A percentile compares a stretch with the other conserved stretches of the same genome.
Conservation (phyloP, 2,329 filamentous ascomycete species). For the Diaporthe sp. region DNA sequence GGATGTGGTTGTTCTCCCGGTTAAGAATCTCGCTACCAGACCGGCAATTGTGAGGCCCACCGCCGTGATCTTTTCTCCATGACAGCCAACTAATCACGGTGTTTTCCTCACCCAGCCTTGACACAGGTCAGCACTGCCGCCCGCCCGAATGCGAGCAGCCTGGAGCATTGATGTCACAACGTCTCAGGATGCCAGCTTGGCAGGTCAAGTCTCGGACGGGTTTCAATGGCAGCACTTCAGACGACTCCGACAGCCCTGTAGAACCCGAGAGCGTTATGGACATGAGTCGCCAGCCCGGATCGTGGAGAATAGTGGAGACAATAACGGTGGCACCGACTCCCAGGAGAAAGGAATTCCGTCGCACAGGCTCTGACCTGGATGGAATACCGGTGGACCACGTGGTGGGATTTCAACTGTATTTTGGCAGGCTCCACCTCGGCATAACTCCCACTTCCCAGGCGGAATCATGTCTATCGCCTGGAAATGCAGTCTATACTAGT, state of each 20-base stretch:
- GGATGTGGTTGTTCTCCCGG: constrained; percentile 4
- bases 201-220: constrained; percentile 18
- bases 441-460: background rate
- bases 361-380: constrained; percentile 9
- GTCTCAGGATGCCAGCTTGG: constrained; percentile 8
- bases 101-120: background rate
- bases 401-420: background rate
- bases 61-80: background rate
- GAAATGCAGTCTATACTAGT: no score
- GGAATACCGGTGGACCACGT: constrained; percentile 12
- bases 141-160: background rate
- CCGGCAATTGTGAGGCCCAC: background rate
- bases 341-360: background rate
- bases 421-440: background rate
- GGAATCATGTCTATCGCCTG: background rate
- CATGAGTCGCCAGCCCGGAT: constrained; percentile 18
- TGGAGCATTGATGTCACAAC: constrained; percentile 6
- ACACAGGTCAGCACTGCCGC: constrained; percentile 7
- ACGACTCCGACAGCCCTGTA: constrained; percentile 11
- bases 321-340: constrained; percentile 15
- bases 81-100: background rate
- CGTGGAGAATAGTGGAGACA: constrained; percentile 25
- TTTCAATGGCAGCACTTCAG: constrained; percentile 19
- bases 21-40: background rate
- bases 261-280: constrained; percentile 4